Conservation (phyloP, 768 basidiomycete genomes). For the Kwoniella europaea region DNA sequence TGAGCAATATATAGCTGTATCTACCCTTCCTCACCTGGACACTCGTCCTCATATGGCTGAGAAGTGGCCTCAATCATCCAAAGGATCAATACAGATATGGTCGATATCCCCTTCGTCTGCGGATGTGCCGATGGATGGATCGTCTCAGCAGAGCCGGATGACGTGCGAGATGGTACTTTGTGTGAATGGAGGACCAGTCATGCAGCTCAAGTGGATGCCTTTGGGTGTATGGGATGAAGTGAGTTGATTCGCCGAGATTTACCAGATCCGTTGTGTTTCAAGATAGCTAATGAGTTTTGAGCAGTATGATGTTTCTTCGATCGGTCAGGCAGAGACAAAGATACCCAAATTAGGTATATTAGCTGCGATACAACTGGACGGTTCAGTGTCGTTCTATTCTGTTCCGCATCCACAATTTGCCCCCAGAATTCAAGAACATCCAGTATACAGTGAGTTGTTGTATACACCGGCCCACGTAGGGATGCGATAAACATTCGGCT, state of each 20-base stretch:
- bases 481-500: background rate
- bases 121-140: constrained; percentile 20
- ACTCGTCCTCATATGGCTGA: constrained; percentile 72
- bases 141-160: constrained; percentile 63
- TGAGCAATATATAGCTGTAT: constrained; percentile 83
- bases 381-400: constrained; percentile 75
- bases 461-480: constrained; percentile 12
- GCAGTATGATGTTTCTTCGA: constrained; percentile 7
- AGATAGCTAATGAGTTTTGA: background rate
- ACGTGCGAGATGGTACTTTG: constrained; percentile 85
- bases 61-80: constrained; percentile 60
- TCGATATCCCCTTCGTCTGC: constrained; percentile 58
- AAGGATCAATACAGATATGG: constrained; percentile 89
- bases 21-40: constrained; percentile 70
- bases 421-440: constrained; percentile 3
- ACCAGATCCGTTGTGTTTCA: background rate
- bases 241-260: constrained; percentile 35
- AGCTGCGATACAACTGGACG: constrained; percentile 85
- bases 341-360: constrained; percentile 75
- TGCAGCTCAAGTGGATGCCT: constrained; percentile 91
- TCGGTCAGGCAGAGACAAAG: background rate
- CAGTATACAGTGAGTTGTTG: constrained; percentile 35
- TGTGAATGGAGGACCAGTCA: constrained; percentile 76
- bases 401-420: constrained; percentile 73
- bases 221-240: constrained; percentile 75